Conservation (phyloP, 2,329 filamentous ascomycete species). For the Bipolaris oryzae region DNA sequence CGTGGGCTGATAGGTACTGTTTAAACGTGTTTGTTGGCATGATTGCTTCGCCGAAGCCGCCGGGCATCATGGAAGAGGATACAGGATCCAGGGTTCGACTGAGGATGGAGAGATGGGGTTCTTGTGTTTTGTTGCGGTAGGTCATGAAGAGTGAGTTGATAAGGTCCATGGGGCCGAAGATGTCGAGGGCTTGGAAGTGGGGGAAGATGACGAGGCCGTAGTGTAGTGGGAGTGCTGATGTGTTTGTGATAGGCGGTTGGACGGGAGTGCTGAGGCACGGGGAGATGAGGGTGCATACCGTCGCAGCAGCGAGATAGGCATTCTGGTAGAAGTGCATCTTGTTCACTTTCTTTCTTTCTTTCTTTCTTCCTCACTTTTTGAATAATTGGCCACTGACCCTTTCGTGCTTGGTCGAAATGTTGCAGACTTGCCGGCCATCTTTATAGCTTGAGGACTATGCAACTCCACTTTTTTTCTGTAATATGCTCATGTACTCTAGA, state of each 20-base stretch:
- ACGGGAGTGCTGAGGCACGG: constrained; percentile 14
- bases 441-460: neutral
- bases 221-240: constrained; percentile 28
- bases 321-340: neutral
- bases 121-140: constrained; percentile 25
- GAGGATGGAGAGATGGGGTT: constrained; percentile 36
- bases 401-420: too few relatives aligned
- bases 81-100: constrained; percentile 40
- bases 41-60: constrained; percentile 47
- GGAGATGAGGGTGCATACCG: constrained; percentile 16
- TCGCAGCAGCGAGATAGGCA: constrained; percentile 2
- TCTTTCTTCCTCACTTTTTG: neutral
- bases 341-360: neutral
- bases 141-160: constrained; percentile 44
- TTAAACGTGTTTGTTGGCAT: constrained; percentile 60
- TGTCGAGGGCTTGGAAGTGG: constrained; percentile 40
- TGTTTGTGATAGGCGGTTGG: constrained; percentile 30
- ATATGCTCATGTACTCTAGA: neutral
- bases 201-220: constrained; percentile 34
- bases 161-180: constrained; percentile 55
- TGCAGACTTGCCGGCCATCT: too few relatives aligned
- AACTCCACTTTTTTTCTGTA: neutral
- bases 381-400: too few relatives aligned
- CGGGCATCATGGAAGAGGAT: constrained; percentile 22
- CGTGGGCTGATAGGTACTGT: neutral